Percentiles rank a stretch among this genome's conserved stretches.
These are phyloP conservation scores for Orbilia javanica DNA, from an alignment of 2,329 filamentous ascomycete species.

Conservation along the genomic window DNA sequence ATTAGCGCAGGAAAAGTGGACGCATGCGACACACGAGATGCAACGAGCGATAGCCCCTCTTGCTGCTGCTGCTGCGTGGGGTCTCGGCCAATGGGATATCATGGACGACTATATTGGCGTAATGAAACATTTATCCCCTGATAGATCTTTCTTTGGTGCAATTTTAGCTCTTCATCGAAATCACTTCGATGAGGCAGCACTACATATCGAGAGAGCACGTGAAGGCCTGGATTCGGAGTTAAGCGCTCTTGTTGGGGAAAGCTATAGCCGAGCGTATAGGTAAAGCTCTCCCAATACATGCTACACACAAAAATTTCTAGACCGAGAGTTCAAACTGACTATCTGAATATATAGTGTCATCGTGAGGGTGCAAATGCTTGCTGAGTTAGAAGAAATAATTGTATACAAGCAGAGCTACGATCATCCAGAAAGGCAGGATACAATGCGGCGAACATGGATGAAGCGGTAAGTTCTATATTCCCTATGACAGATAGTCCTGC, in stretches of 20 bases:
- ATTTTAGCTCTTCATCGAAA: conserved; percentile 95
- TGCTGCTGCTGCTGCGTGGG: conserved; percentile 96
- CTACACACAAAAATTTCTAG: no score
- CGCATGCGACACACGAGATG: conserved; percentile 84
- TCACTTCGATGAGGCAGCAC: conserved; percentile 90
- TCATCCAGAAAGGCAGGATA: conserved; percentile 86
- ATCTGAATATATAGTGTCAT: conserved; percentile 72
- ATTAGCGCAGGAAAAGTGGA: conserved; percentile 91
- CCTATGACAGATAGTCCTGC: background rate
- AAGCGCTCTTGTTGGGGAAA: conserved; percentile 95
- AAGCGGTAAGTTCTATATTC: conserved; percentile 70
- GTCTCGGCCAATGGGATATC: conserved; percentile 93
- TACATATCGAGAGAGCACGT: conserved; percentile 88
- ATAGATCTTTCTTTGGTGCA: conserved; percentile 96
- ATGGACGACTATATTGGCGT: conserved; percentile 98
- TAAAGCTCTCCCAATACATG: background rate
- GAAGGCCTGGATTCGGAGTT: conserved; percentile 96
- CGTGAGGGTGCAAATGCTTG: conserved; percentile 98
- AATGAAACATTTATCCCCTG: conserved; percentile 92
- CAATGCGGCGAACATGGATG: conserved; percentile 95
- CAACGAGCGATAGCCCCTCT: conserved; percentile 91
- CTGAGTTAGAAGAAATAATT: conserved; percentile 97
- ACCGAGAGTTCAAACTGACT: background rate
- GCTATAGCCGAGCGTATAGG: conserved; percentile 95
- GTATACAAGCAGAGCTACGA: conserved; percentile 89